phyloP scores from a whole-genome alignment of 208 protist species.

The Trypanosomatidae sp. region DNA sequence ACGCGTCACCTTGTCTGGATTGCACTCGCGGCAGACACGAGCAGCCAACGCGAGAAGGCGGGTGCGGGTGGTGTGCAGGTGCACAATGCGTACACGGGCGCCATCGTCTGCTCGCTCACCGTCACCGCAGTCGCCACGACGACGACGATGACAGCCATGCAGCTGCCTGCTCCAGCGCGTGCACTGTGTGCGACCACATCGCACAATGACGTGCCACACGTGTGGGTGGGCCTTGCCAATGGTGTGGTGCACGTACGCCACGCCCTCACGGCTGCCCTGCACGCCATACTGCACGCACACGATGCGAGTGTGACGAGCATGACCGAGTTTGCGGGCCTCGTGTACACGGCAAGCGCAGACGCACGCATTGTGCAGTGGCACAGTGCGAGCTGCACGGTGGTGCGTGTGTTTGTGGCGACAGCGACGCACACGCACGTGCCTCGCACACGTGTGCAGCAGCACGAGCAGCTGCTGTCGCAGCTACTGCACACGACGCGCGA shows the following conservation, averaged over 20 bases:
- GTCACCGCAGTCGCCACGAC: conserved; percentile 1
- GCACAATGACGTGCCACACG: conserved; percentile 12
- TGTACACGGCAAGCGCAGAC: conserved; percentile 66
- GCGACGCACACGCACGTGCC: background rate
- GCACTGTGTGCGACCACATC: no score
- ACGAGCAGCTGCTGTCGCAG: background rate
- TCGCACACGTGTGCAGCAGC: background rate
- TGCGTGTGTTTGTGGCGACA: conserved; percentile 17
- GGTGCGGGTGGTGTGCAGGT: conserved; percentile 37
- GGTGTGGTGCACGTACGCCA: conserved; percentile 62
- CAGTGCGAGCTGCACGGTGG: conserved; percentile 11
- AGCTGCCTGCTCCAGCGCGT: no score
- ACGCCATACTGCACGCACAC: conserved; percentile 23
- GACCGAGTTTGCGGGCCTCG: conserved; percentile 62
- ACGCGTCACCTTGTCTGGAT: conserved; percentile 60
- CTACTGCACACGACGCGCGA: background rate
- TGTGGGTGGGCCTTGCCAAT: conserved; percentile 75
- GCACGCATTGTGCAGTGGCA: conserved; percentile 61
- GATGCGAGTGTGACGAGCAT: conserved; percentile 48
- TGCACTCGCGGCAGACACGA: no score
- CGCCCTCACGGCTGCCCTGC: conserved; percentile 16
- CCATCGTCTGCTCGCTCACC: conserved; percentile 30
- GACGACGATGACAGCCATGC: background rate
- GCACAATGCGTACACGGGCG: conserved; percentile 49
- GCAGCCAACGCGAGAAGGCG: no score